phyloP scores from a whole-genome alignment of 2,329 filamentous ascomycete genomes.

The Cladosporium cucumerinum region DNA sequence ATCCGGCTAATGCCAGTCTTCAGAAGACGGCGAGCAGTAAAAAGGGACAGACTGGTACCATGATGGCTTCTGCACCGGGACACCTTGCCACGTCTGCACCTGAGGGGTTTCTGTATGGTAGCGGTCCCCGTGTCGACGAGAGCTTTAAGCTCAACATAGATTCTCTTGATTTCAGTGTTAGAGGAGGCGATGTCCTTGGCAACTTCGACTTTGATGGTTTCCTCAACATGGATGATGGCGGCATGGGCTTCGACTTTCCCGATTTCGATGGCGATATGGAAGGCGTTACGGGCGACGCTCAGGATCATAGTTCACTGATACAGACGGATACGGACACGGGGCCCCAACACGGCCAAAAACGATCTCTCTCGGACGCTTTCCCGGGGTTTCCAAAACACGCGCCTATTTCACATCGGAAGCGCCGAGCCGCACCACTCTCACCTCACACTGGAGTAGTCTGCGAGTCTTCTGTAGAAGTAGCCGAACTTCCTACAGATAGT shows the following conservation, averaged over 20 bases:
- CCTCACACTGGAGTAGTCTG: neutral
- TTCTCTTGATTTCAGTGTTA: conserved; percentile 38
- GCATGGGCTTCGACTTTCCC: conserved; percentile 33
- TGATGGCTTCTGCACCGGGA: conserved; percentile 42
- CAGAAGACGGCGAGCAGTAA: too few species aligned
- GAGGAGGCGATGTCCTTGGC: conserved; percentile 62
- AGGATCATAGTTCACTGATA: too few species aligned
- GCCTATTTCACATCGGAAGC: neutral
- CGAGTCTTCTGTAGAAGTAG: neutral
- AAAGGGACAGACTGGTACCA: too few species aligned
- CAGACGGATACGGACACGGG: too few species aligned
- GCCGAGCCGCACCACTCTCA: neutral
- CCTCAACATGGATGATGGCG: conserved; percentile 47
- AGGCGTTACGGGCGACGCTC: neutral
- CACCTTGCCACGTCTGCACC: conserved; percentile 48
- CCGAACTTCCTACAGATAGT: neutral
- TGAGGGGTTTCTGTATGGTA: conserved; percentile 31
- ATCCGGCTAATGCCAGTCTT: too few species aligned
- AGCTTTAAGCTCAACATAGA: conserved; percentile 36
- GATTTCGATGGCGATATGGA: conserved; percentile 8
- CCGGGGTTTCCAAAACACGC: neutral
- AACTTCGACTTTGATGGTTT: conserved; percentile 67
- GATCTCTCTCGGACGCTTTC: neutral
- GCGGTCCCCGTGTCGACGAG: conserved; percentile 39
- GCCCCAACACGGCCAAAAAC: neutral